Evolutionary conservation across 169 alveolate species (phyloP).

Genomic region (Miamiensis avidus): DNA sequence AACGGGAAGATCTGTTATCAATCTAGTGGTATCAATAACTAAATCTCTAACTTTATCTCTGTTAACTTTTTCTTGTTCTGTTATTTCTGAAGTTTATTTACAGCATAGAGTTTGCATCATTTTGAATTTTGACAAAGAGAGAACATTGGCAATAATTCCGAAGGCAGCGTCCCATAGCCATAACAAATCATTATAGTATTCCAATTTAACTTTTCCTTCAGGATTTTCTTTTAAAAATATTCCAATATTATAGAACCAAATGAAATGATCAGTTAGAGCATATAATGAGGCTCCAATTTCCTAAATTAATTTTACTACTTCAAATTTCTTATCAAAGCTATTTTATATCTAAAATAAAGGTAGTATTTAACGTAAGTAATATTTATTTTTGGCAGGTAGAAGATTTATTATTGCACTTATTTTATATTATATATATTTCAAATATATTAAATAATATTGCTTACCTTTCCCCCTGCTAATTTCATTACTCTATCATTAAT

Average conservation of each 20-base stretch:
- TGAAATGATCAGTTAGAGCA: not conserved
- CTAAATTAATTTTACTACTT: not conserved
- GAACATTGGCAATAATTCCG: not conserved
- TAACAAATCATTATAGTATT: not conserved
- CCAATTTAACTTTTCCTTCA: not conserved
- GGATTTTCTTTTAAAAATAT: not conserved
- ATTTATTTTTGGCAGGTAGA: no score
- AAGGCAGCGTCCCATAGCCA: not conserved
- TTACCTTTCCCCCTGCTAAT: not conserved
- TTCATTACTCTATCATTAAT: not conserved
- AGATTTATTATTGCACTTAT: no score
- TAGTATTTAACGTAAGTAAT: no score
- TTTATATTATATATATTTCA: no score
- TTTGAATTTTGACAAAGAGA: no score
- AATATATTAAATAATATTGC: no score
- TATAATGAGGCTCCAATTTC: not conserved
- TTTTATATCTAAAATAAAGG: no score
- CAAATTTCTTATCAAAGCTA: not conserved
- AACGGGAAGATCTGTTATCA: not conserved
- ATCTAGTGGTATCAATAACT: not conserved
- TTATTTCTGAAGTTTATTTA: no score
- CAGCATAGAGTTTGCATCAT: no score
- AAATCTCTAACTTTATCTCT: no score
- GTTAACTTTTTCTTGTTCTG: not conserved
- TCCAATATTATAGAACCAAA: not conserved